Evolutionary conservation across 1,284 basidiomycete genomes (phyloP), one percentile per base, ranked within the genome.

Genomic region (Cystobasidium pallidum): DNA sequence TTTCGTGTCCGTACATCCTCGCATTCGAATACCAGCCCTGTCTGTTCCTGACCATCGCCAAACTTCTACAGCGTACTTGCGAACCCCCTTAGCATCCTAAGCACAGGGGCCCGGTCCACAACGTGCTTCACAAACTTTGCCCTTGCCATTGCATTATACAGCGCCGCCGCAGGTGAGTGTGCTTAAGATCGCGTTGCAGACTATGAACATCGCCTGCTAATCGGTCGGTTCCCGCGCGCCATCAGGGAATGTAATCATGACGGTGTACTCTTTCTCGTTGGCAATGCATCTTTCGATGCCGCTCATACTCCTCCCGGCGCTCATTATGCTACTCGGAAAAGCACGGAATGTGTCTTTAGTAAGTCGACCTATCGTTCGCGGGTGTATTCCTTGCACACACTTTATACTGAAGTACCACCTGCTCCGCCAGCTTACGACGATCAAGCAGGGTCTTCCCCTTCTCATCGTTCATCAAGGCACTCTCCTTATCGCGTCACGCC

Each of bases 1-100:
- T 28, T 7, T 47, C 24, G 13, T 45, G 51, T 43, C 15, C 28
- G 54, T 55, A n/a, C 55, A 45, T 67, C 21, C 24, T 19, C 0
- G 59, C n/a, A n/a, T n/a, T n/a, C n/a, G n/a, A n/a, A n/a, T n/a
- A n/a, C n/a, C n/a, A n/a, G n/a, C n/a, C n/a, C n/a, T n/a, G n/a
- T n/a, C n/a, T n/a, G n/a, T n/a, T n/a, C n/a, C n/a, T 52, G 45
- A 57, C 26, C 13, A 24, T 43, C 19, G 30, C 17, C 30, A 7
- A 8, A n/a, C 17, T 51, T 30, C 34, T 30, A 1, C 76, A 94
- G 91, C 47, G 94, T 90, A 81, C 85, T 97, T 2, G 82, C 95
- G 73, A 96, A 96, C 77, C 94, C 94, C 3, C 94, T 95, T 80
- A 82, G 91, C 4, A 80, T 94, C 58, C 83, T 92, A 0, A 87